Evolutionary conservation across 129 eudicot species (phyloP), one percentile per base, ranked within the genome.

Genomic region (Deinandra increscens): DNA sequence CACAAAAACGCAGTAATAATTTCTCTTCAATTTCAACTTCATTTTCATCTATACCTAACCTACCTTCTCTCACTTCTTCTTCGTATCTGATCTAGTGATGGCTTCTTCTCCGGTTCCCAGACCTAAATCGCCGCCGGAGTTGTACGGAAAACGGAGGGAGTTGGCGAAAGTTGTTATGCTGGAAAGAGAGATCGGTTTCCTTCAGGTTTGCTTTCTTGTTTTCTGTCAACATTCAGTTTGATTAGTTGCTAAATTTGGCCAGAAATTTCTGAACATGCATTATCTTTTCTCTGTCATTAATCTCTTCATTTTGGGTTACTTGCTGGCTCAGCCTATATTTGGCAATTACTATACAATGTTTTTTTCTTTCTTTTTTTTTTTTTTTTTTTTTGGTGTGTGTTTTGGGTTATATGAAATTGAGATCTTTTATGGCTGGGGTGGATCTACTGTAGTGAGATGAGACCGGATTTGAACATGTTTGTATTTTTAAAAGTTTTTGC

Each of bases 121-220:
- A 72, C 97, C 97, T 3, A 91, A 86, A 78, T 91, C 97, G 23
- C 97, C 97, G 64, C 97, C 97, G 11, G 81, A 80, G 76, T 84
- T 88, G 82, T 88, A 88, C 74, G 96, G 91, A 13, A 88, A 91
- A 69, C 78, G 97, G 19, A 77, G 93, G n/a, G 96, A 85, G 73
- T 44, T 85, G 46, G 97, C 91, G 3, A 91, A 81, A 29, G 86
- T 91, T 76, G 87, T 76, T 71, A 77, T 84, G 86, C 60, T 88
- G 46, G 91, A 88, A 76, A 82, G 97, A 68, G 97, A 91, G 60
- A 88, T 88, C 69, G 80, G 88, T 36, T 84, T 80, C 67, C 91
- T 91, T 68, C 71, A 91, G 93, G 97, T 91, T 1, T 45, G 14
- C 38, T 42, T n/a, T 1, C 33, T 50, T 50, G 5, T 13, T 49